Evolutionary conservation across 352 stramenopile genomes (phyloP).

Genomic region (Aphanomyces astaci): DNA sequence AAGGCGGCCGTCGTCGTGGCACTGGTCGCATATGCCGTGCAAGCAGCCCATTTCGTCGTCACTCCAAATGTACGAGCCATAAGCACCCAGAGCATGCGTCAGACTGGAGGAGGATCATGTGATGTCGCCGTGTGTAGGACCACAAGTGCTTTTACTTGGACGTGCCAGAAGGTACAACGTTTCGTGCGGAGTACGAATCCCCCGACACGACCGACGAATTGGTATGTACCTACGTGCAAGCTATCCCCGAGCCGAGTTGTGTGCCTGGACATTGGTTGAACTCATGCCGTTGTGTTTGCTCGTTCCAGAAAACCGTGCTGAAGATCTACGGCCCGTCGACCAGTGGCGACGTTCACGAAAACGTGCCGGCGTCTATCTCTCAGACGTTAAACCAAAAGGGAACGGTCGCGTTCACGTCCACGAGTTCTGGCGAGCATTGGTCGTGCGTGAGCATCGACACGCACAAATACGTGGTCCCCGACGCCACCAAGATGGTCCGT

Average conservation of each 20-base stretch:
- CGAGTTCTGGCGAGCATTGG: constrained; percentile 57
- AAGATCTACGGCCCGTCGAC: constrained; percentile 49
- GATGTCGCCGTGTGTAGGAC: constrained; percentile 30
- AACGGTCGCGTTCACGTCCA: constrained; percentile 56
- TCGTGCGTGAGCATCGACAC: constrained; percentile 63
- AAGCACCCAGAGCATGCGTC: not conserved
- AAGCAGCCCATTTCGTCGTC: constrained; percentile 12
- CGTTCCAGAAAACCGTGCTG: constrained; percentile 48
- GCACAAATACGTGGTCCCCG: constrained; percentile 50
- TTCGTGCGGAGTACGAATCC: constrained; percentile 77
- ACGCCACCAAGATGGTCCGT: constrained; percentile 55
- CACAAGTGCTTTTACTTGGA: constrained; percentile 76
- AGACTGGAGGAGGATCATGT: not conserved
- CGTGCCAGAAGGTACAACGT: constrained; percentile 60
- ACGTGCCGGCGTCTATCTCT: not conserved
- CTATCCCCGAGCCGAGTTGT: not conserved
- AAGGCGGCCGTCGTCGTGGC: not conserved
- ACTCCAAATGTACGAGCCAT: not conserved
- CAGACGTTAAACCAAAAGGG: constrained; percentile 33
- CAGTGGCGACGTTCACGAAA: constrained; percentile 36
- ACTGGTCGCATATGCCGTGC: not conserved
- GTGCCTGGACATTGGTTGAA: not conserved
- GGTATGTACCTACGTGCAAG: constrained; percentile 25
- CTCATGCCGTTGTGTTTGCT: not conserved
- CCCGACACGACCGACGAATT: constrained; percentile 73